A percentile compares a stretch with the other conserved stretches of the same genome.
phyloP scores from a whole-genome alignment of 768 basidiomycete genomes.

The Chalciporus chontae region DNA sequence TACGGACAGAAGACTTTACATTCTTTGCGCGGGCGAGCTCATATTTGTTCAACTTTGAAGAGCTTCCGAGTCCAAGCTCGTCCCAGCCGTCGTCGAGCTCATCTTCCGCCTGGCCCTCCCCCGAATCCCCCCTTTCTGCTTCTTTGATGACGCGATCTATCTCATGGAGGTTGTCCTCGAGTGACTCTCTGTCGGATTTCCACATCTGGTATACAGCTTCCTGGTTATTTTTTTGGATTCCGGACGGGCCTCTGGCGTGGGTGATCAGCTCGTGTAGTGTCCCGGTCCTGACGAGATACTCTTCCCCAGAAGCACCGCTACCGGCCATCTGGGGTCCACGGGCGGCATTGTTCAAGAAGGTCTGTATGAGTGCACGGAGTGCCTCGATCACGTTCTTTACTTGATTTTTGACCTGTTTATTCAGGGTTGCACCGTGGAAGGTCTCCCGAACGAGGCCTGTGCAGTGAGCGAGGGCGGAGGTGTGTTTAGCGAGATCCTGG shows the following conservation, averaged over 20 bases:
- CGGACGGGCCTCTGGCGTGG: slow-evolving; percentile 41
- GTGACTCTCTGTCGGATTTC: slow-evolving; percentile 47
- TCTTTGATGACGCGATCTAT: slow-evolving; percentile 51
- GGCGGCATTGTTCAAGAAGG: slow-evolving; percentile 38
- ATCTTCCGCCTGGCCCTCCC: slow-evolving; percentile 23
- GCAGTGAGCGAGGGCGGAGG: slow-evolving; percentile 51
- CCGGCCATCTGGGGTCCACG: slow-evolving; percentile 14
- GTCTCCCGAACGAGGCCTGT: slow-evolving; percentile 38
- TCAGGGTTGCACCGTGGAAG: slow-evolving; percentile 45
- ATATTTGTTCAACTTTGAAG: slow-evolving; percentile 40
- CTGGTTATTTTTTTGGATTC: slow-evolving; percentile 54
- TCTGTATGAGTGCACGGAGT: slow-evolving; percentile 41
- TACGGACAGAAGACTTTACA: slow-evolving; percentile 35
- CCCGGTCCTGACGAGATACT: slow-evolving; percentile 55
- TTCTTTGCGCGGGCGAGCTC: slow-evolving; percentile 61
- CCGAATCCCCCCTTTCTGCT: slow-evolving; percentile 30
- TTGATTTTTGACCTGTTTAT: slow-evolving; percentile 40
- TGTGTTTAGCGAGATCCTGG: slow-evolving; percentile 48
- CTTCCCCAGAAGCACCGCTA: slow-evolving; percentile 33
- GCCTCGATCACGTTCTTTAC: slow-evolving; percentile 43
- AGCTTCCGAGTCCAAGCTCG: slow-evolving; percentile 49
- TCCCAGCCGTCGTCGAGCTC: slow-evolving; percentile 55
- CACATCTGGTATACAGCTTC: slow-evolving; percentile 54
- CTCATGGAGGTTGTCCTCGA: slow-evolving; percentile 62
- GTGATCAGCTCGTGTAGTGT: slow-evolving; percentile 61